These are phyloP conservation scores for Ustilago cynodontis DNA, from an alignment of 1,284 basidiomycete species.

Conservation along the genomic window DNA sequence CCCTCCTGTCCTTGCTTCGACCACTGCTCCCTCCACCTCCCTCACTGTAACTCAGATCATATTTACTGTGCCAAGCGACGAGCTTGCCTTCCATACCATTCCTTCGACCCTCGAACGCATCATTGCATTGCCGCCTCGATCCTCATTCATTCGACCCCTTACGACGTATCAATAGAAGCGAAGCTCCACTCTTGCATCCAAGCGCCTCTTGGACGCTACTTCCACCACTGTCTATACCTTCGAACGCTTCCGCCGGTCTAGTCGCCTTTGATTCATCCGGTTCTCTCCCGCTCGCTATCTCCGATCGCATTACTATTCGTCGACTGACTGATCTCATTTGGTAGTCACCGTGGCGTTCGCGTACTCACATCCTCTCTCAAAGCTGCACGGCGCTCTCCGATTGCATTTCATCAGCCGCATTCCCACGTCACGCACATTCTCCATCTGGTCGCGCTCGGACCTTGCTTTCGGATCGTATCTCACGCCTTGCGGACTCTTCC, in stretches of 20 bases:
- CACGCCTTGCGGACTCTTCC: background rate
- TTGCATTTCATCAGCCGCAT: constrained; percentile 5
- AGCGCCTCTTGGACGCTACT: background rate
- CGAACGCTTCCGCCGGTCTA: background rate
- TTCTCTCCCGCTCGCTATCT: background rate
- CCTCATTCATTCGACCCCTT: too few relatives aligned
- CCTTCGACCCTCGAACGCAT: too few relatives aligned
- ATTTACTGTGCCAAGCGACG: too few relatives aligned
- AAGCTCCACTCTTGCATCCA: background rate
- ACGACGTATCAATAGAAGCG: too few relatives aligned
- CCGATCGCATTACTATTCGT: background rate
- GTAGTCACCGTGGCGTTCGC: background rate
- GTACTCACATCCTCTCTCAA: background rate
- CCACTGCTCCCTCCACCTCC: too few relatives aligned
- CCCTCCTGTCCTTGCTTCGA: too few relatives aligned
- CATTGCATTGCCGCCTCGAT: too few relatives aligned
- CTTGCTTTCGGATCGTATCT: background rate
- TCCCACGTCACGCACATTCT: background rate
- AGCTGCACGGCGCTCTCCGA: too few relatives aligned
- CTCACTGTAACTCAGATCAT: too few relatives aligned
- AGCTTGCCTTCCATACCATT: too few relatives aligned
- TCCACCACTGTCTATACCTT: too few relatives aligned
- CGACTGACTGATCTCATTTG: constrained; percentile 2
- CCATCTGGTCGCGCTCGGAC: background rate
- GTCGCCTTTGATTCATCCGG: background rate